Conservation (phyloP, 495 filamentous ascomycete species). For the Ascobolus immersus region DNA sequence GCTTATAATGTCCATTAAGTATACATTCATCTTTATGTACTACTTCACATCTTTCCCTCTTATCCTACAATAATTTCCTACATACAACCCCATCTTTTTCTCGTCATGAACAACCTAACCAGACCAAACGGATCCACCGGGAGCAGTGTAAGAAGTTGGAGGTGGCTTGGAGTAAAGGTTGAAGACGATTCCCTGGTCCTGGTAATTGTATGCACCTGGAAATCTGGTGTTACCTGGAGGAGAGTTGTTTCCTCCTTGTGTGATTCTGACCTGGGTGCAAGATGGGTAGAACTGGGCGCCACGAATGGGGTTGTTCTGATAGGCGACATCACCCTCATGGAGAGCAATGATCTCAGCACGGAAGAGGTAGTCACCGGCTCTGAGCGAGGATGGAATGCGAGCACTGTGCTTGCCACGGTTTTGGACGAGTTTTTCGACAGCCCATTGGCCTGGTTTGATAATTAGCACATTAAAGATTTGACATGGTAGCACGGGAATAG, state of each 20-base stretch:
- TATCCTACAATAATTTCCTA: too few species aligned
- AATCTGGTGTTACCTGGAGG: slow-evolving; percentile 16
- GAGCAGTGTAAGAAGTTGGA: slow-evolving; percentile 17
- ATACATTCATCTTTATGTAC: too few species aligned
- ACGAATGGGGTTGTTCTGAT: slow-evolving; percentile 12
- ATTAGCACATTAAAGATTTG: too few species aligned
- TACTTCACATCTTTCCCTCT: too few species aligned
- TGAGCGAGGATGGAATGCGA: slow-evolving; percentile 17
- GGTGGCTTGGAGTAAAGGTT: slow-evolving; percentile 16
- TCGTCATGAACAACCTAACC: too few species aligned
- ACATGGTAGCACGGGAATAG: too few species aligned
- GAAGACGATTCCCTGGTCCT: slow-evolving; percentile 16
- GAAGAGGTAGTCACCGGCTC: slow-evolving; percentile 21
- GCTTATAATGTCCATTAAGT: too few species aligned
- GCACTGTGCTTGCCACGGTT: slow-evolving; percentile 20
- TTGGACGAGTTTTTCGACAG: slow-evolving; percentile 19
- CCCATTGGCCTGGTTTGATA: too few species aligned
- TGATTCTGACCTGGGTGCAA: slow-evolving; percentile 22
- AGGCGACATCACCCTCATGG: slow-evolving; percentile 19
- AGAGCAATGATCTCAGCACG: slow-evolving; percentile 24
- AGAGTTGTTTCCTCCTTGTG: slow-evolving; percentile 15
- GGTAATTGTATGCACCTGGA: slow-evolving; percentile 17
- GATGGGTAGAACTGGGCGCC: slow-evolving; percentile 25
- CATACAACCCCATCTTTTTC: too few species aligned
- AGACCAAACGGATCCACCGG: slow-evolving; percentile 16